These are phyloP conservation scores for Thraustotheca clavata DNA, from an alignment of 352 stramenopile genomes.

Conservation along the genomic window DNA sequence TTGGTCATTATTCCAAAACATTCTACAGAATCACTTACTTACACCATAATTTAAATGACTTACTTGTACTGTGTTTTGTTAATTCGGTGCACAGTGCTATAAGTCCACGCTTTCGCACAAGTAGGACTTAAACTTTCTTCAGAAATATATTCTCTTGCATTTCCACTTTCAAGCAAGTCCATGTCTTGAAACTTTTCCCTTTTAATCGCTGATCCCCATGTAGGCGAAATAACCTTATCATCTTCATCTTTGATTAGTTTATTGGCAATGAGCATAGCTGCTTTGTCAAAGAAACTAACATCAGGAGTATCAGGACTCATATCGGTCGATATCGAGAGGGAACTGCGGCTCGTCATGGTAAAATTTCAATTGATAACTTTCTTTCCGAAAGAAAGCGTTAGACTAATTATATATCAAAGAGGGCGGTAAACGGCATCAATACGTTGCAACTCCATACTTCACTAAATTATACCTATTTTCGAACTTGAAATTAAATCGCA, in stretches of 20 bases:
- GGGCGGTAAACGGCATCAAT: too few species aligned
- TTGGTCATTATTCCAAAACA: conserved; percentile 82
- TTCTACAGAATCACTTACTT: conserved; percentile 28
- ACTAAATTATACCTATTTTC: too few species aligned
- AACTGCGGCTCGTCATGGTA: too few species aligned
- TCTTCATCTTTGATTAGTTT: conserved; percentile 14
- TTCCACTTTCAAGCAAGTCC: conserved; percentile 75
- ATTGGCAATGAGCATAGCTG: conserved; percentile 12
- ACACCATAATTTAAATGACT: neutral
- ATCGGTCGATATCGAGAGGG: conserved; percentile 20
- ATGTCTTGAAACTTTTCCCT: conserved; percentile 74
- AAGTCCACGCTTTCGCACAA: conserved; percentile 68
- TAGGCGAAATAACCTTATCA: neutral
- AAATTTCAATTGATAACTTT: too few species aligned
- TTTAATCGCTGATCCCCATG: conserved; percentile 53
- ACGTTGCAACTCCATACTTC: too few species aligned
- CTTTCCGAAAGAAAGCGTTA: too few species aligned
- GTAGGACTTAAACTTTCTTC: conserved; percentile 76
- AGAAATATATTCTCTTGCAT: conserved; percentile 73
- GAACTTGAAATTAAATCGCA: too few species aligned
- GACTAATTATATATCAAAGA: too few species aligned
- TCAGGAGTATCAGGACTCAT: neutral
- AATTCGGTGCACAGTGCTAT: conserved; percentile 62
- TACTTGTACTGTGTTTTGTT: conserved; percentile 75
- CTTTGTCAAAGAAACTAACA: conserved; percentile 22